These are phyloP conservation scores for Dipteronia dyeriana DNA, from an alignment of 345 rosid genomes.

Conservation along the genomic window DNA sequence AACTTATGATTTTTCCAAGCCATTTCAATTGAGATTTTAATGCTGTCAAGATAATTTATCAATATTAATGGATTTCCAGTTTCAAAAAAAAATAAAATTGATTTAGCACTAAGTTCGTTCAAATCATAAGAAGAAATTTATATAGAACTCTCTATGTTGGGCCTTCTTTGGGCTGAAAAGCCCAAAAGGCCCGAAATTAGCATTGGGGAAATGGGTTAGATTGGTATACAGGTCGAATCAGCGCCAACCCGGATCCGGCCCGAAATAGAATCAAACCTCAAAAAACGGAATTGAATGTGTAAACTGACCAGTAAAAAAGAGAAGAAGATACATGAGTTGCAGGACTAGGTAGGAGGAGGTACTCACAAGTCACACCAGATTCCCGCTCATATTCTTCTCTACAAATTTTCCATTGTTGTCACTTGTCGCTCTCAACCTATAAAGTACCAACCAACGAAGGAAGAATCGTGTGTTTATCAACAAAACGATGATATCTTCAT, in stretches of 20 bases:
- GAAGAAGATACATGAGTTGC: neutral
- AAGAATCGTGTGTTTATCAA: neutral
- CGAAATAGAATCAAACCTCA: neutral
- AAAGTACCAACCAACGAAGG: neutral
- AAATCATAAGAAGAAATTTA: too few relatives aligned
- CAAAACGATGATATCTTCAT: neutral
- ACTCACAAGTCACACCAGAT: constrained; percentile 18
- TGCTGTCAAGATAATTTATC: neutral
- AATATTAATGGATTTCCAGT: too few relatives aligned
- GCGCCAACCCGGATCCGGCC: constrained; percentile 3
- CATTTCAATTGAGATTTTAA: neutral
- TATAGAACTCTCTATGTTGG: too few relatives aligned
- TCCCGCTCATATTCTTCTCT: constrained; percentile 11
- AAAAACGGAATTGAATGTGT: neutral
- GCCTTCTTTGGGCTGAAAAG: neutral
- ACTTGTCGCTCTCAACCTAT: neutral
- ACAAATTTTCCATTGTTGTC: too few relatives aligned
- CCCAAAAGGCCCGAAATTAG: neutral
- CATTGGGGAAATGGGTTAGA: neutral
- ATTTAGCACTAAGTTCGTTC: too few relatives aligned
- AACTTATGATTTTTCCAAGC: neutral
- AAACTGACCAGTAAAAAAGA: neutral
- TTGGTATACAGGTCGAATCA: neutral
- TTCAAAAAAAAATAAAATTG: too few relatives aligned
- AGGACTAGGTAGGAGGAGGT: neutral